Percentiles rank a stretch among this genome's conserved stretches.
phyloP scores from a whole-genome alignment of 2,329 filamentous ascomycete species.

The Alternaria infectoria region DNA sequence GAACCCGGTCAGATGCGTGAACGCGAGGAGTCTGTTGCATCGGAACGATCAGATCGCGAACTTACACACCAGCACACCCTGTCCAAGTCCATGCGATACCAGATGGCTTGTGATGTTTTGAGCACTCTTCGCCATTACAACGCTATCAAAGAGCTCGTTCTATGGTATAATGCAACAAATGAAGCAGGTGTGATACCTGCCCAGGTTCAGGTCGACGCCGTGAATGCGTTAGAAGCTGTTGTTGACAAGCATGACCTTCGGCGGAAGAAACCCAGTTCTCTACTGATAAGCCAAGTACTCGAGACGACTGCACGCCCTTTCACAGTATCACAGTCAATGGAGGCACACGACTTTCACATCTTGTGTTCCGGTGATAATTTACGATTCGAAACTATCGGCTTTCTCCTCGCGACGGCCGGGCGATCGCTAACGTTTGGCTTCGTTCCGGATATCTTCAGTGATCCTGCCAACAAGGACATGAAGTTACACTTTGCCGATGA shows the following conservation, averaged over 20 bases:
- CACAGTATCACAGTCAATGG: constrained; percentile 27
- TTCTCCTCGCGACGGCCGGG: constrained; percentile 48
- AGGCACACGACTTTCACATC: constrained; percentile 46
- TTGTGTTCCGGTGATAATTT: constrained; percentile 48
- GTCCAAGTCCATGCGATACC: constrained; percentile 38
- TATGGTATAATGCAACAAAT: constrained; percentile 32
- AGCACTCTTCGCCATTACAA: constrained; percentile 36
- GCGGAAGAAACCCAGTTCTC: constrained; percentile 27
- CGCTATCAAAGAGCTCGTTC: constrained; percentile 31
- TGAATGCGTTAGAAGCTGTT: constrained; percentile 38
- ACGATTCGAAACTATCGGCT: constrained; percentile 49
- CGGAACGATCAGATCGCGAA: constrained; percentile 36
- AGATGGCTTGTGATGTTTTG: constrained; percentile 37
- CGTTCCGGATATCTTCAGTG: constrained; percentile 25
- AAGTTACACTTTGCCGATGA: constrained; percentile 37
- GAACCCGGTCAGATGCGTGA: constrained; percentile 20
- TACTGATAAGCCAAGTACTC: constrained; percentile 34
- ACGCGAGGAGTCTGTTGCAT: constrained; percentile 31
- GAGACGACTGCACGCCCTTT: constrained; percentile 38
- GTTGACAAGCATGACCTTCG: constrained; percentile 41
- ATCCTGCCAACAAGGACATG: constrained; percentile 20
- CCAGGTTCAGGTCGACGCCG: constrained; percentile 43
- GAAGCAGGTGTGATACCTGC: constrained; percentile 46
- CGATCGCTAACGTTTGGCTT: constrained; percentile 37
- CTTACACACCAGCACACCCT: constrained; percentile 38